These are phyloP conservation scores for Claviceps paspali DNA, from an alignment of 2,329 filamentous ascomycete species.

Conservation along the genomic window DNA sequence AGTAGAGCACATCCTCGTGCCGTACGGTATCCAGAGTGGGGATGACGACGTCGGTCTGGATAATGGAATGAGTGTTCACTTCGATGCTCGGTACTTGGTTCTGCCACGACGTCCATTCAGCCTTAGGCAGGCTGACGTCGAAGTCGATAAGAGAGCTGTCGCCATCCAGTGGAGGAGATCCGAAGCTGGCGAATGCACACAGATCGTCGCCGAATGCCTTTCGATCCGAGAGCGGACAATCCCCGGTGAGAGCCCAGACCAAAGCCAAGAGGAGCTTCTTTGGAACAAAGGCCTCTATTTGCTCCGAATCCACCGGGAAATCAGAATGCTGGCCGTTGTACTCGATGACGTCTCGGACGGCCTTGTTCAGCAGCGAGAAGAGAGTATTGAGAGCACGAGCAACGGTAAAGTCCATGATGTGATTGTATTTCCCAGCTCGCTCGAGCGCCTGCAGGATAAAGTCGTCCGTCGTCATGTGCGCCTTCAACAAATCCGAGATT, in stretches of 20 bases:
- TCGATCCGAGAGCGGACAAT: slow-evolving; percentile 77
- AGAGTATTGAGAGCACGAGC: slow-evolving; percentile 82
- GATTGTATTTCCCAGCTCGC: slow-evolving; percentile 64
- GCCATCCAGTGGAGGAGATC: slow-evolving; percentile 65
- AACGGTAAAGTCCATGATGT: slow-evolving; percentile 97
- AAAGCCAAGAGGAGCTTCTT: slow-evolving; percentile 89
- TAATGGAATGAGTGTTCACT: slow-evolving; percentile 96
- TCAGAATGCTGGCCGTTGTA: slow-evolving; percentile 92
- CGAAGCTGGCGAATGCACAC: slow-evolving; percentile 68
- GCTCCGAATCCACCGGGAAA: slow-evolving; percentile 80
- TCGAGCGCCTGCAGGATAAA: slow-evolving; percentile 68
- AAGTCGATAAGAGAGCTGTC: slow-evolving; percentile 86
- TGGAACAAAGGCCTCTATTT: slow-evolving; percentile 74
- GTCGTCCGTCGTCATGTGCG: slow-evolving; percentile 60
- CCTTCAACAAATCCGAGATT: slow-evolving; percentile 64
- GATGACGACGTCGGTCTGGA: slow-evolving; percentile 95
- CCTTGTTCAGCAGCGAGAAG: slow-evolving; percentile 91
- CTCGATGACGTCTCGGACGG: slow-evolving; percentile 80
- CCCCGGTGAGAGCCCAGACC: slow-evolving; percentile 91
- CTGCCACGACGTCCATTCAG: slow-evolving; percentile 88
- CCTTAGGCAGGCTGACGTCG: slow-evolving; percentile 73
- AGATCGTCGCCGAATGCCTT: slow-evolving; percentile 81
- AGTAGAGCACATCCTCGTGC: slow-evolving; percentile 98
- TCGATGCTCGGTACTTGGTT: slow-evolving; percentile 87
- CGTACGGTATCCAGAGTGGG: slow-evolving; percentile 93